Conservation (phyloP, 2,329 filamentous ascomycete genomes). For the Trichoderma atrobrunneum region DNA sequence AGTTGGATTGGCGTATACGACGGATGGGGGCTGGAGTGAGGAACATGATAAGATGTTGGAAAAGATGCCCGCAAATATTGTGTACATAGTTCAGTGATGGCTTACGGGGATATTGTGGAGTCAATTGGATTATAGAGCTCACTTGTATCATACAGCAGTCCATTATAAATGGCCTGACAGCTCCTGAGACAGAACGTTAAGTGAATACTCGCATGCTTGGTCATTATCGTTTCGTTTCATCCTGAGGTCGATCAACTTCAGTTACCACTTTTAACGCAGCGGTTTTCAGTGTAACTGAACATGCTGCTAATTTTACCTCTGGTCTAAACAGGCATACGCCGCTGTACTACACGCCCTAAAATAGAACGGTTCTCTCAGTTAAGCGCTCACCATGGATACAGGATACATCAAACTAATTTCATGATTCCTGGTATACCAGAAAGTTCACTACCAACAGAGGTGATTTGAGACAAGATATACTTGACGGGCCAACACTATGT, state of each 20-base stretch:
- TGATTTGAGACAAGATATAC: background rate
- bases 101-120: background rate
- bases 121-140: background rate
- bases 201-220: rapidly evolving
- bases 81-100: background rate
- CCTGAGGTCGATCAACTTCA: background rate
- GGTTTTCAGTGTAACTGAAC: background rate
- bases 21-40: constrained; percentile 1
- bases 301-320: background rate
- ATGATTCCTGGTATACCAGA: background rate
- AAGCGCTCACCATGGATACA: background rate
- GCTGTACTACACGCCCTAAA: background rate
- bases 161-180: background rate
- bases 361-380: rapidly evolving
- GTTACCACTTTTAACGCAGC: rapidly evolving
- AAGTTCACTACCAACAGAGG: background rate
- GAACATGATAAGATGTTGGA: background rate
- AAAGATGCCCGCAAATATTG: background rate
- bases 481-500: background rate
- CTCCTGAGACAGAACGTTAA: background rate
- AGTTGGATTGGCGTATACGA: constrained; percentile 11
- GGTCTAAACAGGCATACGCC: rapidly evolving
- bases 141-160: background rate
- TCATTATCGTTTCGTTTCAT: background rate
- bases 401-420: background rate